Evolutionary conservation across 116 monocot genomes (phyloP).

Genomic region (Papilionanthe hybrid): DNA sequence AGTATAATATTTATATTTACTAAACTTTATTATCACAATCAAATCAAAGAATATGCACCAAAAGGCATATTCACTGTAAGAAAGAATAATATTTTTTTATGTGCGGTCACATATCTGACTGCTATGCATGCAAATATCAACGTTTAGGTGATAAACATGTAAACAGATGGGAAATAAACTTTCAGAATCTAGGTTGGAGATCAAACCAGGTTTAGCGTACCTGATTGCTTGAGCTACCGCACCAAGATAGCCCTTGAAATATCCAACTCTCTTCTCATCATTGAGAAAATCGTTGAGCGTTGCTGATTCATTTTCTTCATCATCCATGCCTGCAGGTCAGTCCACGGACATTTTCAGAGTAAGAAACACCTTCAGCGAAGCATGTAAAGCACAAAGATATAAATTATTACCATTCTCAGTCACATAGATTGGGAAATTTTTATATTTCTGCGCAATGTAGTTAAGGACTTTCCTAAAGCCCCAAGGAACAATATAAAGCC

Average conservation of each 20-base stretch:
- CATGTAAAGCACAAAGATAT: not conserved
- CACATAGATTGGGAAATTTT: constrained; percentile 57
- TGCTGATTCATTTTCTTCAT: constrained; percentile 57
- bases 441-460: constrained; percentile 58
- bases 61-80: too few species aligned
- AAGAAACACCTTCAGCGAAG: not conserved
- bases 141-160: not conserved
- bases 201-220: constrained; percentile 14
- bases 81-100: too few species aligned
- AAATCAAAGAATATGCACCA: too few species aligned
- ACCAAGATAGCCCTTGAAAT: constrained; percentile 72
- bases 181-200: not conserved
- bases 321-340: constrained; percentile 73
- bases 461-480: constrained; percentile 69
- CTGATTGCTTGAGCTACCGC: constrained; percentile 82
- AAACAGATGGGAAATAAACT: not conserved
- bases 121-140: too few species aligned
- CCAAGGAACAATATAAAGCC: constrained; percentile 96
- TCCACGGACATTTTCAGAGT: not conserved
- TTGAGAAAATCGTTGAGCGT: constrained; percentile 37
- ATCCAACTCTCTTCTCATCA: constrained; percentile 71
- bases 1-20: too few species aligned
- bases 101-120: too few species aligned
- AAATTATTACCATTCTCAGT: constrained; percentile 84
- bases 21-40: too few species aligned